A percentile compares a stretch with the other conserved stretches of the same genome.
Conservation (phyloP, 2,329 filamentous ascomycete species). For the Alternaria burnsii region DNA sequence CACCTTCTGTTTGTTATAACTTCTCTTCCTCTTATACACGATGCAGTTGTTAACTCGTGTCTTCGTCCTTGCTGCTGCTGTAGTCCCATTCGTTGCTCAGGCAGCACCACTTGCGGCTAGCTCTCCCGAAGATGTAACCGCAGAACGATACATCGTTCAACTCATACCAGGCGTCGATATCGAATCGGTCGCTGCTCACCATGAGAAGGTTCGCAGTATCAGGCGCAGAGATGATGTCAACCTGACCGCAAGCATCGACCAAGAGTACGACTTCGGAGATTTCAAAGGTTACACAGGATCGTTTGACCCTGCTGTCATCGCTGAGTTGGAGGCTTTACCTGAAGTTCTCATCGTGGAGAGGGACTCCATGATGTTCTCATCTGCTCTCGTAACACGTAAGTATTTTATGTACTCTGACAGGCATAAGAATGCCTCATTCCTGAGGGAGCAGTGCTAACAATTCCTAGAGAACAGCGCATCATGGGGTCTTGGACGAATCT, state of each 20-base stretch:
- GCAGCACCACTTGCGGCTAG: constrained; percentile 29
- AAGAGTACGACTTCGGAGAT: constrained; percentile 35
- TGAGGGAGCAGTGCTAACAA: constrained; percentile 7
- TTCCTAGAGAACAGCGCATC: constrained; percentile 24
- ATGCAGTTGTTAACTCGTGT: constrained; percentile 40
- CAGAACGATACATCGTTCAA: constrained; percentile 56
- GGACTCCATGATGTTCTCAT: constrained; percentile 39
- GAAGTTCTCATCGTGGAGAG: constrained; percentile 38
- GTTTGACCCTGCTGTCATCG: constrained; percentile 41
- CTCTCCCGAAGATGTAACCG: constrained; percentile 28
- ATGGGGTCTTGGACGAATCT: constrained; percentile 45
- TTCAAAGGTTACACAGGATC: constrained; percentile 45
- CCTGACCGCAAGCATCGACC: constrained; percentile 30
- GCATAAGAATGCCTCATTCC: background rate
- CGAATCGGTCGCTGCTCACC: constrained; percentile 34
- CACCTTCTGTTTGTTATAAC: too few species aligned
- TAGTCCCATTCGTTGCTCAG: constrained; percentile 28
- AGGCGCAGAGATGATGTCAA: constrained; percentile 25
- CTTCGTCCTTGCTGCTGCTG: constrained; percentile 31
- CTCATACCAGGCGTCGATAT: constrained; percentile 48
- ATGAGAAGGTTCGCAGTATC: constrained; percentile 38
- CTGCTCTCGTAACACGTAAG: constrained; percentile 31
- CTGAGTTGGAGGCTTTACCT: constrained; percentile 36
- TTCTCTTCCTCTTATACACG: background rate
- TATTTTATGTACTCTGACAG: background rate